Conservation (phyloP, 73 alveolate species). For the Blepharisma stoltei region DNA sequence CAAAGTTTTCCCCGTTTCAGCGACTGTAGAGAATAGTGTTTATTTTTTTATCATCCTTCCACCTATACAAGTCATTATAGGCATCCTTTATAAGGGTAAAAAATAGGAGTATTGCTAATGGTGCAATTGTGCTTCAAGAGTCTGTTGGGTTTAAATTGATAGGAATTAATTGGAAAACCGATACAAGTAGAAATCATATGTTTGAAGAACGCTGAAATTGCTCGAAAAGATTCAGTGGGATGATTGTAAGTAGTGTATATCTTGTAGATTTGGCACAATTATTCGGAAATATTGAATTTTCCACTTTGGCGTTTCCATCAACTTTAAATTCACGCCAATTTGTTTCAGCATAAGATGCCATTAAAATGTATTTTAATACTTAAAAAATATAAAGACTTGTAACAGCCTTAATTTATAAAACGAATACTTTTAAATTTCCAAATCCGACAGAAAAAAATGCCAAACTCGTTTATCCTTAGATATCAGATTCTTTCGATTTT, state of each 20-base stretch:
- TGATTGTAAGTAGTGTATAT: neutral
- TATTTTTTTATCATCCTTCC: neutral
- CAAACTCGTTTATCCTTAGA: too few species aligned
- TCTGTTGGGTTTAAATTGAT: neutral
- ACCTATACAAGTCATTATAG: neutral
- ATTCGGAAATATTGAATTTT: constrained; percentile 3
- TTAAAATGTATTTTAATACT: too few species aligned
- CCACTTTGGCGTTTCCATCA: neutral
- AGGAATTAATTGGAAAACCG: constrained; percentile 19
- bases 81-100: constrained; percentile 24
- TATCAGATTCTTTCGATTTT: too few species aligned
- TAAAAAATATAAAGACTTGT: too few species aligned
- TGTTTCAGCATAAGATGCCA: too few species aligned
- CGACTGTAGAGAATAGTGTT: neutral
- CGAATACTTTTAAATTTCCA: too few species aligned
- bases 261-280: neutral
- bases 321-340: neutral
- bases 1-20: neutral
- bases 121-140: neutral
- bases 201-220: constrained; percentile 25
- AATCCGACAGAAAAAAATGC: too few species aligned
- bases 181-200: constrained; percentile 12
- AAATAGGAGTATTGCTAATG: neutral
- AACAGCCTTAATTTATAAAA: too few species aligned
- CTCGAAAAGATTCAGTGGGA: constrained; percentile 6